These are phyloP conservation scores for Hypoxylon sp. DNA, from an alignment of 2,329 filamentous ascomycete species.

Conservation along the genomic window DNA sequence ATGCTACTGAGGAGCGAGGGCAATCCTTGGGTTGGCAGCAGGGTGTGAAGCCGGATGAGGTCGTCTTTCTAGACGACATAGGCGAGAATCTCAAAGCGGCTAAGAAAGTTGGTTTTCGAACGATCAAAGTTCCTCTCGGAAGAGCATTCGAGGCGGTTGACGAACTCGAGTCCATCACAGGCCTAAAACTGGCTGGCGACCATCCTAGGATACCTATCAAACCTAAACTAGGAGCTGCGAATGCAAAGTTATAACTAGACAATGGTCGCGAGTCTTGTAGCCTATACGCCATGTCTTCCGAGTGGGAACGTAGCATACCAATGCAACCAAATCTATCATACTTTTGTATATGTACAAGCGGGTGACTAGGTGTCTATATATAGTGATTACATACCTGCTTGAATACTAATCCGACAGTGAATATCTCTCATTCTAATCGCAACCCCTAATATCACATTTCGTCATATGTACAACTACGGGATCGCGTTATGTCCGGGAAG, in stretches of 20 bases:
- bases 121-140: constrained; percentile 86
- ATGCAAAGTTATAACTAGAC: constrained; percentile 59
- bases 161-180: constrained; percentile 81
- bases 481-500: constrained; percentile 1
- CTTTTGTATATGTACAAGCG: neutral
- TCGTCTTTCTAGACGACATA: constrained; percentile 94
- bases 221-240: constrained; percentile 52
- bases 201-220: constrained; percentile 64
- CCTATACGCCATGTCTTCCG: neutral
- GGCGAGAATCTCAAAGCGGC: constrained; percentile 91
- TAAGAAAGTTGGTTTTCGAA: constrained; percentile 78
- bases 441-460: neutral
- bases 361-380: too few relatives aligned
- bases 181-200: constrained; percentile 70
- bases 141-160: constrained; percentile 83
- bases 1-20: constrained; percentile 58
- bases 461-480: neutral
- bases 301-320: neutral
- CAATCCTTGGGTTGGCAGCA: constrained; percentile 59
- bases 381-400: neutral
- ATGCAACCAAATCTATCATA: neutral
- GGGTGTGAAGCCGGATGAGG: constrained; percentile 71
- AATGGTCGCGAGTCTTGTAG: neutral
- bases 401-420: neutral
- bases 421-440: neutral